phyloP scores from a whole-genome alignment of 2,329 filamentous ascomycete species.

The Tolypocladium tropicale region DNA sequence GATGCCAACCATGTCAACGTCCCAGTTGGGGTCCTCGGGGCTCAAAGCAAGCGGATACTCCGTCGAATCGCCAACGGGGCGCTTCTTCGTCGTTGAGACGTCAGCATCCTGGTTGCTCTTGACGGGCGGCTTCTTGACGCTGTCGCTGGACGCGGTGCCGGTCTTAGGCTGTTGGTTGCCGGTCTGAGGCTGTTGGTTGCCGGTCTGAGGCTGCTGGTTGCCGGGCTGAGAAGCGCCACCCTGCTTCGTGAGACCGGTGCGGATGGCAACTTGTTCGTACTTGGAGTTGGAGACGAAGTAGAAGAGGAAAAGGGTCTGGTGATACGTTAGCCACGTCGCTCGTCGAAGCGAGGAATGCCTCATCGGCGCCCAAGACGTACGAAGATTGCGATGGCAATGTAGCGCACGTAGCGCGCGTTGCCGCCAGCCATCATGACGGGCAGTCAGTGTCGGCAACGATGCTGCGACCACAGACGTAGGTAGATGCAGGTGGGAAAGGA shows the following conservation, averaged over 20 bases:
- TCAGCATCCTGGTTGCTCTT: conserved; percentile 13
- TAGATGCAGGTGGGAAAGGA: background rate
- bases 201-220: background rate
- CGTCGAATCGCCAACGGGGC: conserved; percentile 14
- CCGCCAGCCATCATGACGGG: conserved; percentile 50
- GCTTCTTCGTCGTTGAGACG: conserved; percentile 13
- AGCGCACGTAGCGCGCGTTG: conserved; percentile 64
- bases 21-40: conserved; percentile 42
- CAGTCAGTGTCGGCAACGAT: background rate
- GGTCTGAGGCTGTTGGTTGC: background rate
- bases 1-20: conserved; percentile 37
- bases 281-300: conserved; percentile 65
- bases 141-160: background rate
- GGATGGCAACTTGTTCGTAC: conserved; percentile 29
- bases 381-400: conserved; percentile 73
- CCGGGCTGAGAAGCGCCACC: background rate
- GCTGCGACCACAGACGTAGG: background rate
- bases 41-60: conserved; percentile 41
- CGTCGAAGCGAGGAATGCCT: background rate
- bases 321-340: conserved; percentile 6
- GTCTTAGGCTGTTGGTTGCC: background rate
- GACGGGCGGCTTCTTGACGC: conserved; percentile 4
- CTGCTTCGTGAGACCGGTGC: background rate
- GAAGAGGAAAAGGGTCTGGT: conserved; percentile 59
- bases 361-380: conserved; percentile 41